These are phyloP conservation scores for Closterium sp. DNA, from an alignment of 139 green algal genomes.

Conservation along the genomic window DNA sequence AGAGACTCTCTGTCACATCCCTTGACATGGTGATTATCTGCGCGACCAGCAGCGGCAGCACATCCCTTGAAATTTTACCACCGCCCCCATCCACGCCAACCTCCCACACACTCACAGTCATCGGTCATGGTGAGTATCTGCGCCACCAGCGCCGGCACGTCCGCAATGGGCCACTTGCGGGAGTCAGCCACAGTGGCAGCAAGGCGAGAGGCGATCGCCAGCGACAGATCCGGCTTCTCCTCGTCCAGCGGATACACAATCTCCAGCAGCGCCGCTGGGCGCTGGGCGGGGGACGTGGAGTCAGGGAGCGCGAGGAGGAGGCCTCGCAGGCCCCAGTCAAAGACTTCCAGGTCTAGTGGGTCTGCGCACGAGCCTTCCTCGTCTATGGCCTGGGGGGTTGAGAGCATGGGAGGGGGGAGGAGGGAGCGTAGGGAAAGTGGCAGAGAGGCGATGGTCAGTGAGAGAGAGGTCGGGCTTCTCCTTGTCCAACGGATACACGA, in stretches of 20 bases:
- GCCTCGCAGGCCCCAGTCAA: neutral
- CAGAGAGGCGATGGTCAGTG: too few relatives aligned
- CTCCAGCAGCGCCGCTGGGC: neutral
- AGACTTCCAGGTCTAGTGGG: neutral
- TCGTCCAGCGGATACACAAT: neutral
- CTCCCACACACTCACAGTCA: neutral
- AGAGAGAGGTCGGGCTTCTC: too few relatives aligned
- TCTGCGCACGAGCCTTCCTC: neutral
- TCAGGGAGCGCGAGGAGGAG: neutral
- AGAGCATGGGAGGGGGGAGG: neutral
- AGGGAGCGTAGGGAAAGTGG: too few relatives aligned
- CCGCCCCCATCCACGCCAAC: too few relatives aligned
- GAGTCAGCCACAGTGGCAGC: neutral
- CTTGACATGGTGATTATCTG: neutral
- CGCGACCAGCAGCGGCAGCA: neutral
- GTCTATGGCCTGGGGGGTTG: neutral
- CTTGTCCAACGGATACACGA: neutral
- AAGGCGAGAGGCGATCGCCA: neutral
- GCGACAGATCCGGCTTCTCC: neutral
- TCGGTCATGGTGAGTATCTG: neutral
- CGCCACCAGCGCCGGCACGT: neutral
- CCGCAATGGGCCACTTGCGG: neutral
- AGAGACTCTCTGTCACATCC: too few relatives aligned
- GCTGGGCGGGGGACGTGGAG: neutral
- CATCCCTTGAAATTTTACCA: too few relatives aligned